These are phyloP conservation scores for Rhizoclosmatium sp. DNA, from an alignment of 192 early-diverging fungal genomes.

Conservation along the genomic window DNA sequence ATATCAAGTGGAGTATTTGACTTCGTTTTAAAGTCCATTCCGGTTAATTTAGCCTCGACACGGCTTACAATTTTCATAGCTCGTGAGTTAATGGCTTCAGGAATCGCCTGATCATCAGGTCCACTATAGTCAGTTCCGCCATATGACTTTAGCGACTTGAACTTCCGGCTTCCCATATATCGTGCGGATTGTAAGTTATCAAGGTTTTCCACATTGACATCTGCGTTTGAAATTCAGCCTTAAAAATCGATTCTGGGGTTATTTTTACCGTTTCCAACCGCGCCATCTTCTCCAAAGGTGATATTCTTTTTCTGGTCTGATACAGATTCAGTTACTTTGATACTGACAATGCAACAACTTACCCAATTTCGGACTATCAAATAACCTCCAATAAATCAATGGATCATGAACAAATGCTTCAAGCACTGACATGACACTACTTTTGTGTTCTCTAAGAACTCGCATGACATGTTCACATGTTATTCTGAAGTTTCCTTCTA, in stretches of 20 bases:
- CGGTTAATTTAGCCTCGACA: constrained; percentile 87
- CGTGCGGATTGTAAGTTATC: constrained; percentile 14
- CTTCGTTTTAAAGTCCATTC: constrained; percentile 76
- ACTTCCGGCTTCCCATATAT: constrained; percentile 23
- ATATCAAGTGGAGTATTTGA: constrained; percentile 71
- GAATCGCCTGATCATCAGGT: constrained; percentile 31
- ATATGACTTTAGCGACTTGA: constrained; percentile 29
- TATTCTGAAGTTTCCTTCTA: constrained; percentile 88
- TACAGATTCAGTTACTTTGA: not conserved
- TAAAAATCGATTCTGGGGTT: not conserved
- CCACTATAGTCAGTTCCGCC: not conserved
- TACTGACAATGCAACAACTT: not conserved
- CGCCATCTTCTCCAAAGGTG: constrained; percentile 6
- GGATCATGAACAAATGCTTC: constrained; percentile 95
- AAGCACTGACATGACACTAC: constrained; percentile 89
- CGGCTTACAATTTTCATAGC: constrained; percentile 82
- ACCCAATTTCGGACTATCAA: constrained; percentile 47
- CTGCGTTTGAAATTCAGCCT: too few species aligned
- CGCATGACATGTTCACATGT: constrained; percentile 92
- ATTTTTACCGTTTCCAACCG: not conserved
- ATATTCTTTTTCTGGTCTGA: constrained; percentile 10
- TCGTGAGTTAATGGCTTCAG: constrained; percentile 68
- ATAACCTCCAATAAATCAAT: constrained; percentile 79
- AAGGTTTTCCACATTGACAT: not conserved
- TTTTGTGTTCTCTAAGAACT: constrained; percentile 83